Percentiles rank a stretch among this genome's conserved stretches.
Conservation (phyloP, 2,329 filamentous ascomycete genomes). For the Diplodia corticola region DNA sequence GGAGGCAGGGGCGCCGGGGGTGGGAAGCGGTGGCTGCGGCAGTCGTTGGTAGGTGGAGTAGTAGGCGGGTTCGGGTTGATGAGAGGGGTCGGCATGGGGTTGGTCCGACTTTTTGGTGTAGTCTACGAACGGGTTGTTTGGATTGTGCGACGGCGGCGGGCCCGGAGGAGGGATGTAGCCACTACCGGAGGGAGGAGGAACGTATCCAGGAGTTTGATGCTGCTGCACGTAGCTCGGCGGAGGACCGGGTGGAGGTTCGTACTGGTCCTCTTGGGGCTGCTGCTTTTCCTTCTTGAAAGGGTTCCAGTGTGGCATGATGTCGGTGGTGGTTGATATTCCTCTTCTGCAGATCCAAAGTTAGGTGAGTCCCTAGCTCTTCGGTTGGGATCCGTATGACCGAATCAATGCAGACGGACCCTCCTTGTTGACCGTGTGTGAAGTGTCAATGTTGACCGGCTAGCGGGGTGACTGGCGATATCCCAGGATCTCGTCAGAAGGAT, state of each 20-base stretch:
- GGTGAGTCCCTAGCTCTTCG: not conserved
- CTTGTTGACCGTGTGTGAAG: not conserved
- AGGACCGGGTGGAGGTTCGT: conserved; percentile 27
- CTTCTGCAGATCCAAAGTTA: not conserved
- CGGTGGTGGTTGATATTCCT: no score
- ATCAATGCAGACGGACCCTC: no score
- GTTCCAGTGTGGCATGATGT: conserved; percentile 8
- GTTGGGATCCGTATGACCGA: not conserved
- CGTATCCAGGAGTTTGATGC: not conserved
- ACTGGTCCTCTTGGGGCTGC: not conserved
- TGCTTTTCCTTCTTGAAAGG: conserved; percentile 16
- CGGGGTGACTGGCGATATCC: not conserved
- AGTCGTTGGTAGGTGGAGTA: conserved; percentile 25
- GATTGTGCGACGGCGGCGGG: conserved; percentile 24
- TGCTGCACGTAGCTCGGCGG: conserved; percentile 25
- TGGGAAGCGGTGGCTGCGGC: conserved; percentile 27
- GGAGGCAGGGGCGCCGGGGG: conserved; percentile 29
- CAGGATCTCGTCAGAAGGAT: not conserved
- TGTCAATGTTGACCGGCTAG: not conserved
- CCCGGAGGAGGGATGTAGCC: conserved; percentile 29
- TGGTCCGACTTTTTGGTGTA: not conserved
- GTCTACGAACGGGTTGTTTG: conserved; percentile 6
- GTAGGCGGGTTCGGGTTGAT: conserved; percentile 22
- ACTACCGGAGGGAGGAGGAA: not conserved
- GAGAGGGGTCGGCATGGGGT: not conserved